Evolutionary conservation across 2,329 filamentous ascomycete genomes (phyloP).

Genomic region (Thyridium curvatum): DNA sequence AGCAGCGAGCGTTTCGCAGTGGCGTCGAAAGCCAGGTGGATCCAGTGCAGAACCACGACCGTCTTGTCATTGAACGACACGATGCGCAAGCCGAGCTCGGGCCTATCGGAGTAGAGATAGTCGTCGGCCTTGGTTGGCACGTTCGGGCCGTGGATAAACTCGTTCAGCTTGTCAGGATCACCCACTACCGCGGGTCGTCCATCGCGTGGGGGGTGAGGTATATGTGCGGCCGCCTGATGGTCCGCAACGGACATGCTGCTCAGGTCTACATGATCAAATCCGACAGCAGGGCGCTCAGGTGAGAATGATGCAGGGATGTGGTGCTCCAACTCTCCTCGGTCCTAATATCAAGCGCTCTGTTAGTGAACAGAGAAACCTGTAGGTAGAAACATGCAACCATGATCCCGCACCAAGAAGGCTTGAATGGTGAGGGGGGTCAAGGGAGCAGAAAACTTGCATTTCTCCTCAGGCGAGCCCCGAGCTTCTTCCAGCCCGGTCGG

Average conservation of each 20-base stretch:
- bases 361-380: too few species aligned
- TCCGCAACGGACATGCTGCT: conserved; percentile 16
- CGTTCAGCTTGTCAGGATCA: conserved; percentile 15
- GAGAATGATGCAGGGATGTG: conserved; percentile 31
- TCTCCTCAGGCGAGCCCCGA: conserved; percentile 35
- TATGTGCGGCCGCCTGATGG: conserved; percentile 23
- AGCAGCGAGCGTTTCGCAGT: conserved; percentile 29
- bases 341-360: too few species aligned
- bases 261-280: conserved; percentile 23
- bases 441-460: conserved; percentile 10
- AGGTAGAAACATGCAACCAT: too few species aligned
- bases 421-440: too few species aligned
- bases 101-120: conserved; percentile 27
- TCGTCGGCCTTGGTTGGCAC: conserved; percentile 17
- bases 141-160: conserved; percentile 14
- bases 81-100: conserved; percentile 33
- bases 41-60: conserved; percentile 30
- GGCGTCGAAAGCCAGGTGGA: conserved; percentile 34
- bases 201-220: conserved; percentile 15
- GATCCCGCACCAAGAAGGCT: too few species aligned
- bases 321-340: conserved; percentile 6
- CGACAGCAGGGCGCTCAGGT: conserved; percentile 23
- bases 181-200: conserved; percentile 16
- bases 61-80: conserved; percentile 35
- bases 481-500: conserved; percentile 36